Conservation (phyloP, 2,329 filamentous ascomycete species). For the Neonectria neomacrospora region DNA sequence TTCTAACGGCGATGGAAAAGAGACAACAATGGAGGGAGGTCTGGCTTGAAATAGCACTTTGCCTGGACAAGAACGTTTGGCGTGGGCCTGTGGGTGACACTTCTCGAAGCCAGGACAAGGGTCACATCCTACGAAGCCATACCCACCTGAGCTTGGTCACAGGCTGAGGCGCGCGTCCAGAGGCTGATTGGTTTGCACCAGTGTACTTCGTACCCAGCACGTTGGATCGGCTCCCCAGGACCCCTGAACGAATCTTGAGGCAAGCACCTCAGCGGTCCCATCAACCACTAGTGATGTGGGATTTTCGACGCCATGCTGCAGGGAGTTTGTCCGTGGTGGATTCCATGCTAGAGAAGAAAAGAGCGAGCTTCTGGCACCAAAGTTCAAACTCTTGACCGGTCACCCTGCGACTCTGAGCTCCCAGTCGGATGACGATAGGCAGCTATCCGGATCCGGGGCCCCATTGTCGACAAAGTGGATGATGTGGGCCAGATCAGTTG, state of each 20-base stretch:
- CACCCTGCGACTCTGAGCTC: not conserved
- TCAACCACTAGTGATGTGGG: conserved; percentile 25
- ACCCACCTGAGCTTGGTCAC: conserved; percentile 39
- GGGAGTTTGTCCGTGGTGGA: conserved; percentile 21
- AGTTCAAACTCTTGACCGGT: conserved; percentile 4
- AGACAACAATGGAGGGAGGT: conserved; percentile 16
- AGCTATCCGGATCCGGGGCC: conserved; percentile 3
- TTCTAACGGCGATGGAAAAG: conserved; percentile 14
- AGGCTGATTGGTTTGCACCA: conserved; percentile 38
- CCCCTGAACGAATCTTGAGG: conserved; percentile 28
- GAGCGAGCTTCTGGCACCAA: conserved; percentile 8
- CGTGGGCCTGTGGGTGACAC: conserved; percentile 34
- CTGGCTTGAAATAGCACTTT: conserved; percentile 33
- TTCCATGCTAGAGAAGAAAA: conserved; percentile 9
- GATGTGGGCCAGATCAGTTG: conserved; percentile 26
- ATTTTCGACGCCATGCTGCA: conserved; percentile 29
- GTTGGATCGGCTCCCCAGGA: conserved; percentile 34
- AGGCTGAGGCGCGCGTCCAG: conserved; percentile 20
- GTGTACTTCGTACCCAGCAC: conserved; percentile 24
- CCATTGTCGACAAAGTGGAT: conserved; percentile 25
- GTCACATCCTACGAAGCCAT: conserved; percentile 35
- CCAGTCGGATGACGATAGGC: not conserved
- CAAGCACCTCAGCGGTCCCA: conserved; percentile 26
- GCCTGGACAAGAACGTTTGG: conserved; percentile 20
- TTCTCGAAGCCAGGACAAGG: conserved; percentile 38